These are phyloP conservation scores for Amborella trichopoda DNA, from an alignment of 164 flowering plant genomes.

Conservation along the genomic window DNA sequence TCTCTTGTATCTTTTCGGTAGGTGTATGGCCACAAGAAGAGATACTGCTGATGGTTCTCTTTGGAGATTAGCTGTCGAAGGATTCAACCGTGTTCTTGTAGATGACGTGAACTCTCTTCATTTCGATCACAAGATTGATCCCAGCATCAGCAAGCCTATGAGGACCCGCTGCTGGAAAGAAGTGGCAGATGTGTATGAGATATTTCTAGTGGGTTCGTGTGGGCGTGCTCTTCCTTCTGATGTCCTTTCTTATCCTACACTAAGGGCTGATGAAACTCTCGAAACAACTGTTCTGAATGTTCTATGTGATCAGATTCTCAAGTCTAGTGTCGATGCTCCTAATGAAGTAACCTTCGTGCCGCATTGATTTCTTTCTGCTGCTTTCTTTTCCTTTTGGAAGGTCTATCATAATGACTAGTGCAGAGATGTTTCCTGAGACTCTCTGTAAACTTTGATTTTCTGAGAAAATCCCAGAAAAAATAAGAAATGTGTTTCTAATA, in stretches of 20 bases:
- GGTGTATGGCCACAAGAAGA: slow-evolving; percentile 96
- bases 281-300: slow-evolving; percentile 64
- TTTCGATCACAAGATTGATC: slow-evolving; percentile 16
- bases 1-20: slow-evolving; percentile 9
- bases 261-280: slow-evolving; percentile 61
- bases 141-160: slow-evolving; percentile 28
- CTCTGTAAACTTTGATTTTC: no score
- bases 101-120: slow-evolving; percentile 37
- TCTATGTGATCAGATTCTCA: slow-evolving; percentile 72
- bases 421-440: no score
- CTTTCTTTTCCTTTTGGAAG: neutral
- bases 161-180: slow-evolving; percentile 87
- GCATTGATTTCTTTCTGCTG: neutral
- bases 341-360: slow-evolving; percentile 43
- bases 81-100: slow-evolving; percentile 58
- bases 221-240: slow-evolving; percentile 83
- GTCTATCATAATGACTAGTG: no score
- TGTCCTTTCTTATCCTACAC: slow-evolving; percentile 33
- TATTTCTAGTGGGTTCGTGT: slow-evolving; percentile 86
- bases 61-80: slow-evolving; percentile 87
- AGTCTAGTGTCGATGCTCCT: slow-evolving; percentile 58
- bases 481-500: no score
- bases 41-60: slow-evolving; percentile 76
- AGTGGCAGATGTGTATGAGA: slow-evolving; percentile 83
- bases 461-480: no score